Evolutionary conservation across 192 early-diverging fungal species (phyloP), one percentile per base, ranked within the genome.

Genomic region (Gonapodya prolifera): DNA sequence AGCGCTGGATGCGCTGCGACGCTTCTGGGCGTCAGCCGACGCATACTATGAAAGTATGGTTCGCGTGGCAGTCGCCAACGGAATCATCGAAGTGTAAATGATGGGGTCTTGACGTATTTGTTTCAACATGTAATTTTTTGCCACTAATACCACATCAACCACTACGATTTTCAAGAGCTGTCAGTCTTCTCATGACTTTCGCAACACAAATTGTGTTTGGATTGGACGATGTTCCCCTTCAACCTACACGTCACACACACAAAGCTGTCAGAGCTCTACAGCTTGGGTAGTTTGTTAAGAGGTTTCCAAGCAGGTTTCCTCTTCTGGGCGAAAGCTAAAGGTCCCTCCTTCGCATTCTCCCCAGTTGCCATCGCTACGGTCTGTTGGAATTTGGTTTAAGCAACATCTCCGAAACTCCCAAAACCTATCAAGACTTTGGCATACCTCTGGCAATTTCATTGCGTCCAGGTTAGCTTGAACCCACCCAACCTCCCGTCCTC

Each of bases 291-390:
- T 8, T 2, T 2, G 8, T 2, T 29, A 2, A 32, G 31, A 2
- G 71, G 71, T 18, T 29, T 29, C 80, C 83, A 84, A 23, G 73
- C 79, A 30, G 83, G 83, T n/a, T 70, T 70, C 35, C 83, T 33
- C 74, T 84, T 84, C 1, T 84, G 78, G 17, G 77, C 79, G 78
- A 84, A 84, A 29, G 83, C 83, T n/a, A 45, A 30, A 34, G 83
- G 69, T 2, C 83, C 83, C 74, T 84, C 83, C 18, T 34, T 69
- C 29, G 81, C 35, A 69, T 84, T 84, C 1, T 77, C 33, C 23
- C 83, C 80, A 8, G 18, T 73, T 2, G 28, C 28, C 71, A 73
- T 73, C 28, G 71, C 71, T 2, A 73, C 71, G 31, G 71, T 32
- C 71, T 73, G 31, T 16, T 16, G 31, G 18, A 32, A 16, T 16